These are phyloP conservation scores for Bryoglossum gracile DNA, from an alignment of 495 filamentous ascomycete genomes.

Conservation along the genomic window DNA sequence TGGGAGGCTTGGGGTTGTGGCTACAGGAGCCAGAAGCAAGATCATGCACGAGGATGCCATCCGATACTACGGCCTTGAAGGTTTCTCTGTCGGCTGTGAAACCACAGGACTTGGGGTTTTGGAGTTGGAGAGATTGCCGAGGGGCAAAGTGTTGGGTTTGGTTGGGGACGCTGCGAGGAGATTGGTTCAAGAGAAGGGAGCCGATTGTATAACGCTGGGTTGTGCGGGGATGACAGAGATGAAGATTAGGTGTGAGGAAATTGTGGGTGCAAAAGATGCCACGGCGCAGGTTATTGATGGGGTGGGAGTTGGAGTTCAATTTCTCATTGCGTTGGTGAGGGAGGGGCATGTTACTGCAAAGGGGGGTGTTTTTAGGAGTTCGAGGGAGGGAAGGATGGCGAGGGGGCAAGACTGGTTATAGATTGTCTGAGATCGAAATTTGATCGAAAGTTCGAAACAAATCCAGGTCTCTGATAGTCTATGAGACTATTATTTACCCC, in stretches of 20 bases:
- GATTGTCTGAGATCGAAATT: not conserved
- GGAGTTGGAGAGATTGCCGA: conserved; percentile 33
- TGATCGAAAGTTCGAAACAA: not conserved
- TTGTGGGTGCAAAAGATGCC: conserved; percentile 29
- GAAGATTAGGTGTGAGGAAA: conserved; percentile 34
- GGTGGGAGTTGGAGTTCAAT: conserved; percentile 25
- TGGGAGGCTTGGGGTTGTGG: conserved; percentile 35
- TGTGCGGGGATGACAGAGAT: conserved; percentile 45
- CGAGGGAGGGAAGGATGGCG: conserved; percentile 24
- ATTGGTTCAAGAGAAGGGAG: conserved; percentile 34
- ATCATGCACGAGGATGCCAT: conserved; percentile 36
- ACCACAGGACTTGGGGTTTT: conserved; percentile 35
- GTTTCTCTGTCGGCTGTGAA: conserved; percentile 35
- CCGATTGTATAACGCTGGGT: conserved; percentile 39
- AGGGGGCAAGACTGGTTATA: conserved; percentile 29
- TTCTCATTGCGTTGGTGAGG: conserved; percentile 27
- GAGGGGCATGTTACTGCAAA: conserved; percentile 32
- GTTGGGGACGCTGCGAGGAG: conserved; percentile 32
- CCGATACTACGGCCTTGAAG: conserved; percentile 32
- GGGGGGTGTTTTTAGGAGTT: conserved; percentile 29
- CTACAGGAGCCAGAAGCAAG: conserved; percentile 32
- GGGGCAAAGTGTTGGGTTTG: conserved; percentile 32
- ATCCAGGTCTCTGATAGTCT: too few relatives aligned
- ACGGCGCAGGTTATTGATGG: conserved; percentile 32
- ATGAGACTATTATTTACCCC: too few relatives aligned